Conservation (phyloP, 2,329 filamentous ascomycete species). For the Phaeophleospora eucalypticola region DNA sequence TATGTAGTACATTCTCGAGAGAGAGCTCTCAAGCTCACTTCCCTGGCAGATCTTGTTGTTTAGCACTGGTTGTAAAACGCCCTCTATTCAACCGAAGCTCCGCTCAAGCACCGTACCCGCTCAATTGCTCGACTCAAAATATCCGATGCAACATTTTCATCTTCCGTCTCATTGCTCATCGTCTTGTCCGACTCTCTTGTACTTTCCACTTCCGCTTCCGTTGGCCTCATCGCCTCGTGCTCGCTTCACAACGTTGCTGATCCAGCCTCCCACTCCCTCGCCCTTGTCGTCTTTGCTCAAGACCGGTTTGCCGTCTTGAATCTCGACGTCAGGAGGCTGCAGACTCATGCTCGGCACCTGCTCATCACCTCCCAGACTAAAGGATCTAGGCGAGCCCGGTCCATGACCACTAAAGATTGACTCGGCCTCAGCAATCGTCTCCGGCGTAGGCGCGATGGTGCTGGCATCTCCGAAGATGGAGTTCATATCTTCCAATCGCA, state of each 20-base stretch:
- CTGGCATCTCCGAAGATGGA: constrained; percentile 89
- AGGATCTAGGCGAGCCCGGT: constrained; percentile 68
- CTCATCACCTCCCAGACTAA: constrained; percentile 60
- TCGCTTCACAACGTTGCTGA: constrained; percentile 59
- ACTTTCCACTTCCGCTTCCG: constrained; percentile 41
- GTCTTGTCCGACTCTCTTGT: constrained; percentile 45
- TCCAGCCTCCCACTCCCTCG: constrained; percentile 66
- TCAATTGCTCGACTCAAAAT: constrained; percentile 9
- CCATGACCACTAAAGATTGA: constrained; percentile 64
- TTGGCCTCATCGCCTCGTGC: constrained; percentile 42
- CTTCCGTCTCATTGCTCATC: constrained; percentile 24
- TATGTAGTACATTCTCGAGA: constrained; percentile 6
- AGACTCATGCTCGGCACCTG: constrained; percentile 79
- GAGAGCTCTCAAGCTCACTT: too few relatives aligned
- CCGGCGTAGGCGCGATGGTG: constrained; percentile 74
- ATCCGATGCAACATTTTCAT: background rate
- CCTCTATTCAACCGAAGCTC: constrained; percentile 1
- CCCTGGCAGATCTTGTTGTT: too few relatives aligned
- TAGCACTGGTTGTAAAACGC: too few relatives aligned
- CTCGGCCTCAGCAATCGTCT: constrained; percentile 72
- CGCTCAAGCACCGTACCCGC: constrained; percentile 1
- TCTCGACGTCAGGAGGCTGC: constrained; percentile 64
- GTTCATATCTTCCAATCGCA: constrained; percentile 96
- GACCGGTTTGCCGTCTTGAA: constrained; percentile 48
- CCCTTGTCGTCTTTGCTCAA: constrained; percentile 35